phyloP scores from a whole-genome alignment of 352 stramenopile species.

The Phytophthora multivora region DNA sequence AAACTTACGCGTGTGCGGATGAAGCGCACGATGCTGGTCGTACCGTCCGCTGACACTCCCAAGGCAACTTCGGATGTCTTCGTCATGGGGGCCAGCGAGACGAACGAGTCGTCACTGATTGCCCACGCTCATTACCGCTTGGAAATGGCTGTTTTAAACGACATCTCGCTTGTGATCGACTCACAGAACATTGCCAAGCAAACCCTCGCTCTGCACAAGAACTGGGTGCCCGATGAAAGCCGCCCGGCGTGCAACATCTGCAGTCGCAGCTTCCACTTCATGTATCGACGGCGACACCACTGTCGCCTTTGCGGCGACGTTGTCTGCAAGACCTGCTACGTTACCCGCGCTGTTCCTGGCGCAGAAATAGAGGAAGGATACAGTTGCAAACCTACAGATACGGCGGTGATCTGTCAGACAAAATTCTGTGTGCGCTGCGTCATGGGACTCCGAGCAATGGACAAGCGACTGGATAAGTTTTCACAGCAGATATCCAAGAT shows the following conservation, averaged over 20 bases:
- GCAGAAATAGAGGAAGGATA: slow-evolving; percentile 15
- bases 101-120: slow-evolving; percentile 38
- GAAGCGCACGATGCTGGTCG: slow-evolving; percentile 53
- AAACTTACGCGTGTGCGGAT: slow-evolving; percentile 46
- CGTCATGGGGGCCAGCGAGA: slow-evolving; percentile 43
- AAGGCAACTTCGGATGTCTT: slow-evolving; percentile 53
- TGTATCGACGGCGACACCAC: slow-evolving; percentile 50
- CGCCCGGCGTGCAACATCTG: slow-evolving; percentile 40
- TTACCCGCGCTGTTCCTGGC: slow-evolving; percentile 40
- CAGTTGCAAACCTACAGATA: slow-evolving; percentile 4
- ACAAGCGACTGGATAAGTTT: slow-evolving; percentile 40
- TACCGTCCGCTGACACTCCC: slow-evolving; percentile 28
- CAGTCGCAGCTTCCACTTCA: slow-evolving; percentile 34
- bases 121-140: slow-evolving; percentile 48
- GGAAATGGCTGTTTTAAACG: slow-evolving; percentile 52
- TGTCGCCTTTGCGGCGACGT: slow-evolving; percentile 59
- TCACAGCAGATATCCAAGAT: slow-evolving; percentile 38
- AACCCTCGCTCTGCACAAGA: slow-evolving; percentile 23
- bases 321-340: slow-evolving; percentile 55
- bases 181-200: slow-evolving; percentile 54
- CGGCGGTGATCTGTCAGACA: slow-evolving; percentile 34
- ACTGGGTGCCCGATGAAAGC: slow-evolving; percentile 47
- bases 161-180: slow-evolving; percentile 63
- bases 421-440: slow-evolving; percentile 68
- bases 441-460: slow-evolving; percentile 46